These are phyloP conservation scores for Capsella bursapastoris DNA, from an alignment of 345 rosid species.

Conservation along the genomic window DNA sequence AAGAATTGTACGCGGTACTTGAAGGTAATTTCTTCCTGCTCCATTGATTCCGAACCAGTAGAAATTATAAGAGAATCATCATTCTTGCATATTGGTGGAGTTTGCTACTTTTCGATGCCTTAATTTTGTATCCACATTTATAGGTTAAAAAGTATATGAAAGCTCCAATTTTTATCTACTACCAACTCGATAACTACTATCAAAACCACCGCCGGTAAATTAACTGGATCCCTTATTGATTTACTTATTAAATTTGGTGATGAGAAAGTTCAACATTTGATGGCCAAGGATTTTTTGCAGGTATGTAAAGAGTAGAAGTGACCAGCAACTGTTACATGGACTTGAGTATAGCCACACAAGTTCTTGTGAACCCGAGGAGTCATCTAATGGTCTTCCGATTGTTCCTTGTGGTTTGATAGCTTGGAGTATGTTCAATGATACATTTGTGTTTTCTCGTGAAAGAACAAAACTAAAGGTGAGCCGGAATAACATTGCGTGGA, in stretches of 20 bases:
- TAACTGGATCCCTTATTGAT: slow-evolving; percentile 3
- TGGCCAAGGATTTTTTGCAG: slow-evolving; percentile 43
- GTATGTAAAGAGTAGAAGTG: slow-evolving; percentile 87
- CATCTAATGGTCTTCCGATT: slow-evolving; percentile 59
- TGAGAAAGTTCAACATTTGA: slow-evolving; percentile 5
- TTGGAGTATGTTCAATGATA: slow-evolving; percentile 92
- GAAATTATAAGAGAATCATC: not conserved
- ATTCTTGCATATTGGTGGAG: slow-evolving; percentile 5
- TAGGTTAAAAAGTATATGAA: slow-evolving; percentile 79
- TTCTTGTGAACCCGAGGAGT: slow-evolving; percentile 73
- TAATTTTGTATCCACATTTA: slow-evolving; percentile 16
- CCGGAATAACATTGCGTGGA: slow-evolving; percentile 76
- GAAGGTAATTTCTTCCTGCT: slow-evolving; percentile 53
- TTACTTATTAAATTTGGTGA: slow-evolving; percentile 12
- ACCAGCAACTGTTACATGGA: slow-evolving; percentile 72
- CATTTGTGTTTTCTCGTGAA: slow-evolving; percentile 60
- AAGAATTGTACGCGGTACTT: slow-evolving; percentile 67
- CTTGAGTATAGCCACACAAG: slow-evolving; percentile 52
- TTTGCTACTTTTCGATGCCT: not conserved
- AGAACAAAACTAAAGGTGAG: slow-evolving; percentile 50
- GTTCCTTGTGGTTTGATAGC: slow-evolving; percentile 86
- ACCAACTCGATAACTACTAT: slow-evolving; percentile 87
- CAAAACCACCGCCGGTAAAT: slow-evolving; percentile 82
- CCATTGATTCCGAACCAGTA: slow-evolving; percentile 9
- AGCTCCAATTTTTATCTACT: slow-evolving; percentile 82